Percentiles rank a stretch among this genome's conserved stretches.
These are phyloP conservation scores for Aureobasidium sp. DNA, from an alignment of 2,329 filamentous ascomycete genomes.

Conservation along the genomic window DNA sequence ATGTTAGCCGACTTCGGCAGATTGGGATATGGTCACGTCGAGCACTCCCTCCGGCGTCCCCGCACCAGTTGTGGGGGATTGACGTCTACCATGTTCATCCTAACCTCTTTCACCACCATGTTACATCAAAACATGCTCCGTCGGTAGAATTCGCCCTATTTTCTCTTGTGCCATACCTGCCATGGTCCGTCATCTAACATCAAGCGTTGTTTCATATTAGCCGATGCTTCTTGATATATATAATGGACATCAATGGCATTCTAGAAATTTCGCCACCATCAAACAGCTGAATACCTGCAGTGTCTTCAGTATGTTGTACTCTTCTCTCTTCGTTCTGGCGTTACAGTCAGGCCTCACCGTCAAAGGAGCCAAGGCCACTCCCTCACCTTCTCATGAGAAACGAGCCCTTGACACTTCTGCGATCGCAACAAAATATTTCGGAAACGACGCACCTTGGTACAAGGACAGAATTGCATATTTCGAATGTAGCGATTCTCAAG, in stretches of 20 bases:
- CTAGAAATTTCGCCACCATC: not conserved
- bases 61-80: not conserved
- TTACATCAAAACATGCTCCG: not conserved
- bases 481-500: conserved; percentile 29
- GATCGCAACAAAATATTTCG: conserved; percentile 23
- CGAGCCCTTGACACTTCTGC: not conserved
- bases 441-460: conserved; percentile 35
- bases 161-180: not conserved
- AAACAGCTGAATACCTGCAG: not conserved
- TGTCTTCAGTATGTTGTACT: not conserved
- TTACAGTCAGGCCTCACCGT: not conserved
- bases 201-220: conserved; percentile 2
- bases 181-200: not conserved
- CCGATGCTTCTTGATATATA: not conserved
- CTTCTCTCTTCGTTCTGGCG: not conserved
- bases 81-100: not conserved
- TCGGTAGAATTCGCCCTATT: not conserved
- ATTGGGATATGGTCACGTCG: not conserved
- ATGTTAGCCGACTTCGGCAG: not conserved
- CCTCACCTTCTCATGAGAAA: not conserved
- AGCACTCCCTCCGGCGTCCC: not conserved
- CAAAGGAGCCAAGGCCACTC: not conserved
- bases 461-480: conserved; percentile 31
- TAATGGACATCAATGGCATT: not conserved
- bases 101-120: not conserved